phyloP scores from a whole-genome alignment of 192 early-diverging fungal genomes.

The Mortierella antarctica region DNA sequence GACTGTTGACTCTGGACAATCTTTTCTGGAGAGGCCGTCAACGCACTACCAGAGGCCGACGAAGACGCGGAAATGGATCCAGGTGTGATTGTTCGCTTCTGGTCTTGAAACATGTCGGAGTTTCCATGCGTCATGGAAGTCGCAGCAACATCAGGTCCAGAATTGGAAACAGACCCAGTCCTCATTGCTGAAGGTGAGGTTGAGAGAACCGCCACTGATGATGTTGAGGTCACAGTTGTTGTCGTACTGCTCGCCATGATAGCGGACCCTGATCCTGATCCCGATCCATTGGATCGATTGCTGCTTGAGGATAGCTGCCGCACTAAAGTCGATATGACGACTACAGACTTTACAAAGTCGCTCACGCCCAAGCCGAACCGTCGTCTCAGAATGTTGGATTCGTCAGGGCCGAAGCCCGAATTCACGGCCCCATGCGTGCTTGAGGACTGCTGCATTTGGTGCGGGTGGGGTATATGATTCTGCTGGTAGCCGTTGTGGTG shows the following conservation, averaged over 20 bases:
- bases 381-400: slow-evolving; percentile 21
- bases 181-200: slow-evolving; percentile 21
- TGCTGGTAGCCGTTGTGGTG: slow-evolving; percentile 4
- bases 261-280: not conserved
- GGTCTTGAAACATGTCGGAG: no score
- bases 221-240: not conserved
- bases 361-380: slow-evolving; percentile 48
- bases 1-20: not conserved
- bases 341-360: slow-evolving; percentile 44
- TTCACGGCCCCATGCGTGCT: not conserved
- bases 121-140: no score
- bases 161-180: slow-evolving; percentile 2
- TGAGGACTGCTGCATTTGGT: not conserved
- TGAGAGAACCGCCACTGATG: not conserved
- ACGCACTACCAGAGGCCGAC: slow-evolving; percentile 3
- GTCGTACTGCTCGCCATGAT: not conserved
- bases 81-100: not conserved
- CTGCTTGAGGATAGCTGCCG: slow-evolving; percentile 27
- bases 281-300: not conserved
- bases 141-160: not conserved
- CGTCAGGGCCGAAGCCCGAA: slow-evolving; percentile 5
- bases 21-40: slow-evolving; percentile 19
- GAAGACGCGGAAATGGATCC: slow-evolving; percentile 24
- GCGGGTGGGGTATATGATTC: slow-evolving; percentile 16
- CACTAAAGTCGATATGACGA: slow-evolving; percentile 43